A percentile compares a stretch with the other conserved stretches of the same genome.
These are phyloP conservation scores for Chlorella sorokiniana DNA, from an alignment of 139 green algal genomes.

Conservation along the genomic window DNA sequence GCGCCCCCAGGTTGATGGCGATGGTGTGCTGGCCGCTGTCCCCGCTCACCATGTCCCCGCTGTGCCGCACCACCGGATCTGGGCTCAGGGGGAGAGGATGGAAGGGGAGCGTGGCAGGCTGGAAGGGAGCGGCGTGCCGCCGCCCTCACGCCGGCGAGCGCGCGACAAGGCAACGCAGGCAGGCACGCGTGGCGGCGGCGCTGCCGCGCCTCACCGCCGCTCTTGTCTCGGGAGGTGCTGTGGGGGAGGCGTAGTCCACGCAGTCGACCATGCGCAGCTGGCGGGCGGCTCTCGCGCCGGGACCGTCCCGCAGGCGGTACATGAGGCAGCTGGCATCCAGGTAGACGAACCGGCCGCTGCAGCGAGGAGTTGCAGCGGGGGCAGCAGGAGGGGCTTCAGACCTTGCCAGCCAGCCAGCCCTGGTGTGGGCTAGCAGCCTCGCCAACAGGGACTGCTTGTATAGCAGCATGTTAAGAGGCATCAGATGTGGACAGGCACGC, in stretches of 20 bases:
- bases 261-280: not conserved
- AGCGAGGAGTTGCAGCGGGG: not conserved
- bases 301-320: not conserved
- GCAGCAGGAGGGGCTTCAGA: too few species aligned
- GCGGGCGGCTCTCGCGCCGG: not conserved
- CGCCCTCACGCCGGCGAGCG: too few species aligned
- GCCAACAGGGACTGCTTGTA: not conserved
- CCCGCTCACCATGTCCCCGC: constrained; percentile 39
- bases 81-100: not conserved
- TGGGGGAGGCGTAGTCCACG: not conserved
- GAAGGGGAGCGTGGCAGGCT: not conserved
- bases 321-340: constrained; percentile 24
- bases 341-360: not conserved
- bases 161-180: too few species aligned
- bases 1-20: not conserved
- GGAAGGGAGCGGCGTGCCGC: too few species aligned
- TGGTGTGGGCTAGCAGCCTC: not conserved
- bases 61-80: constrained; percentile 28
- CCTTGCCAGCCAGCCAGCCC: too few species aligned
- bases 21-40: constrained; percentile 23
- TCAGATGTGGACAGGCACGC: not conserved
- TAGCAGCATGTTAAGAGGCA: too few species aligned
- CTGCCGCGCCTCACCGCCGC: not conserved
- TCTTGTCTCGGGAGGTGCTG: not conserved
- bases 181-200: not conserved